These are phyloP conservation scores for Glebionis coronaria DNA, from an alignment of 129 eudicot genomes.

Conservation along the genomic window DNA sequence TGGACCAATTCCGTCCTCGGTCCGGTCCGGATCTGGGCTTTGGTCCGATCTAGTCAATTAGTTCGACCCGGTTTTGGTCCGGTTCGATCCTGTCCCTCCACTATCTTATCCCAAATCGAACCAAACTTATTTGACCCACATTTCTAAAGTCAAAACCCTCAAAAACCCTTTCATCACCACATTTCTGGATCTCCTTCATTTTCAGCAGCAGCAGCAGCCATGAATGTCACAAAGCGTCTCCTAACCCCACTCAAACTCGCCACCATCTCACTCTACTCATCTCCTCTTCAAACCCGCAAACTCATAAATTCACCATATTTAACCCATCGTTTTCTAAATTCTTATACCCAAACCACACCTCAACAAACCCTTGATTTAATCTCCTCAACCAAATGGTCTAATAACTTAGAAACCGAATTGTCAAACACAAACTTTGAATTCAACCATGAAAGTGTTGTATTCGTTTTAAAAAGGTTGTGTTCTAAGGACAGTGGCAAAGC, in stretches of 20 bases:
- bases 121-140: neutral
- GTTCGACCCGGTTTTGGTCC: no score
- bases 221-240: slow-evolving; percentile 48
- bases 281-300: slow-evolving; percentile 31
- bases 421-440: slow-evolving; percentile 29
- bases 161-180: slow-evolving; percentile 15
- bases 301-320: slow-evolving; percentile 5
- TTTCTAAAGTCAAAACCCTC: slow-evolving; percentile 29
- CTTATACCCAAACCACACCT: slow-evolving; percentile 49
- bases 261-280: slow-evolving; percentile 45
- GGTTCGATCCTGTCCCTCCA: no score
- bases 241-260: slow-evolving; percentile 41
- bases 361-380: slow-evolving; percentile 46
- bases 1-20: no score
- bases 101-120: no score
- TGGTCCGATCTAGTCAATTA: no score
- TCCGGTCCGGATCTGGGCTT: no score
- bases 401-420: slow-evolving; percentile 42
- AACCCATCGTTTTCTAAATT: slow-evolving; percentile 13
- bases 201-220: slow-evolving; percentile 39
- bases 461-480: slow-evolving; percentile 65
- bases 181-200: no score
- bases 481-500: slow-evolving; percentile 63
- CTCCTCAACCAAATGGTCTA: slow-evolving; percentile 54
- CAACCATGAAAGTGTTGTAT: slow-evolving; percentile 65